Evolutionary conservation across 257 asterid species (phyloP), one percentile per base, ranked within the genome.

Genomic region (Primulina eburnea): DNA sequence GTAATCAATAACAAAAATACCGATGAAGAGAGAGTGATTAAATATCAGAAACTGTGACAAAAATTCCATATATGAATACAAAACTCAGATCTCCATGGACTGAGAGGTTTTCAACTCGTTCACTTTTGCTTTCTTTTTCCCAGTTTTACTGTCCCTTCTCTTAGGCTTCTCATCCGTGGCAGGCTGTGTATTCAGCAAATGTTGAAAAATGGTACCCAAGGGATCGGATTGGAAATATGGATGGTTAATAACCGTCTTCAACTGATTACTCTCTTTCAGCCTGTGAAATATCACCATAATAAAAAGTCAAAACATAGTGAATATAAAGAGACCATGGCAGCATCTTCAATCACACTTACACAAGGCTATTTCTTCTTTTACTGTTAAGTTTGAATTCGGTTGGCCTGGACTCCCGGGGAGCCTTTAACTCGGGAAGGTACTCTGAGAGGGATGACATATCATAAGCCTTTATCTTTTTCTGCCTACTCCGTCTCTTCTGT

Each of bases 121-220:
- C 78, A 74, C 77, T 77, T 81, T 88, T 4, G 75, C 50, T 79
- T 82, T 85, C 71, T 64, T 81, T 60, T 65, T 89, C 62, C 72
- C 80, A 26, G 63, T 69, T 78, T 79, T 82, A n/a, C 26, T 65
- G 20, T 76, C 89, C 70, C 61, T 80, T 71, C 57, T 79, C 79
- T 75, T 90, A 50, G 86, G 83, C 77, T 87, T 86, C 74, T 78
- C 84, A 0, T 84, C 89, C 1, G 10, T 30, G 11, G 69, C 47
- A 14, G 96, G 96, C 69, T 89, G 98, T 12, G 97, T 90, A 76
- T 73, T 80, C 84, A 80, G 86, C 79, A 90, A 71, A 78, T 90
- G 95, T 72, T 84, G 90, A 82, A 67, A 76, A 80, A 90, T 86
- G 63, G 97, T 85, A 40, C 78, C 88, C 53, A 92, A 38, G 18